phyloP scores from a whole-genome alignment of 2,329 filamentous ascomycete genomes.

The Aspergillus ustus region DNA sequence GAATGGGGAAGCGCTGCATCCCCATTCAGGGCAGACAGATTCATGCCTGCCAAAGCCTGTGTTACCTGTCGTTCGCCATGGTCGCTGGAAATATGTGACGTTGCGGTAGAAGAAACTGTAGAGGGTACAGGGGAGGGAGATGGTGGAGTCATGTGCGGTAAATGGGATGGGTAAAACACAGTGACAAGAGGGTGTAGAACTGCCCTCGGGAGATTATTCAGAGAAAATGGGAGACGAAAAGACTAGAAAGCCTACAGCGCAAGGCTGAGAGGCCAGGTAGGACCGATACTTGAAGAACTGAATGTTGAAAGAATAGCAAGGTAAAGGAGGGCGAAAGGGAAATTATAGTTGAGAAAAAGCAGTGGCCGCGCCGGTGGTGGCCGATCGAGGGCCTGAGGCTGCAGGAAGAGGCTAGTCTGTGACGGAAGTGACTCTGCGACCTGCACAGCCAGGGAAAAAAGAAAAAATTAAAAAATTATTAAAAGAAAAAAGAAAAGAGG shows the following conservation, averaged over 20 bases:
- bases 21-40: constrained; percentile 44
- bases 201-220: constrained; percentile 28
- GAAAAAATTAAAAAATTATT: constrained; percentile 15
- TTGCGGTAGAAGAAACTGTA: constrained; percentile 46
- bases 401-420: constrained; percentile 17
- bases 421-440: constrained; percentile 27
- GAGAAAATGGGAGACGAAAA: constrained; percentile 11
- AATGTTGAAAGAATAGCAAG: constrained; percentile 16
- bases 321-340: constrained; percentile 14
- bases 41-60: constrained; percentile 49
- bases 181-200: constrained; percentile 28
- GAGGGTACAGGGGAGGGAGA: constrained; percentile 50
- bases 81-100: constrained; percentile 46
- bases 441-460: constrained; percentile 15
- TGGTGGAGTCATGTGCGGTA: constrained; percentile 48
- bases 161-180: constrained; percentile 25
- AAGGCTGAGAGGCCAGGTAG: constrained; percentile 29
- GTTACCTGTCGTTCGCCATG: constrained; percentile 49
- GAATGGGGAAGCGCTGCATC: constrained; percentile 35
- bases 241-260: constrained; percentile 29
- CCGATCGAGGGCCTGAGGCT: constrained; percentile 30
- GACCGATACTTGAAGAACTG: constrained; percentile 14
- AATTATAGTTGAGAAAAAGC: constrained; percentile 23
- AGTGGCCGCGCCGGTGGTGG: constrained; percentile 24
- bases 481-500: constrained; percentile 13